phyloP scores from a whole-genome alignment of 345 rosid species.

The Jatropha curcas region DNA sequence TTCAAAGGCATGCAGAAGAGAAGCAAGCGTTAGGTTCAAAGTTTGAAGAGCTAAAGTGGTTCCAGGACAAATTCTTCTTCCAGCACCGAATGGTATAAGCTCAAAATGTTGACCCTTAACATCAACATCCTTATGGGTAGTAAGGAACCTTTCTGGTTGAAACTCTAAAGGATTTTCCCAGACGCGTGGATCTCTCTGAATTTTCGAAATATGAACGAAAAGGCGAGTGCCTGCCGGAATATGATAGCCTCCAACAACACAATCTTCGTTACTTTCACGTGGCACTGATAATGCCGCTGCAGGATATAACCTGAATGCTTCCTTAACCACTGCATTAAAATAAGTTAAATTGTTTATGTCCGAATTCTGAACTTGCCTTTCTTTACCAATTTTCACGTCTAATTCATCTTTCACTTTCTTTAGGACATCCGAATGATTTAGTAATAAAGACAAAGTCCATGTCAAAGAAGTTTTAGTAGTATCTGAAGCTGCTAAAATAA shows the following conservation, averaged over 20 bases:
- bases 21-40: not conserved
- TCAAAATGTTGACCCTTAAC: constrained; percentile 10
- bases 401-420: too few species aligned
- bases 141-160: constrained; percentile 19
- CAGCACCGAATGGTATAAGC: constrained; percentile 1
- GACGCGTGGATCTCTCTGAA: constrained; percentile 11
- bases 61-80: constrained; percentile 18
- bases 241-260: constrained; percentile 11
- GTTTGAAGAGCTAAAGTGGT: not conserved
- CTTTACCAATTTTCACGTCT: too few species aligned
- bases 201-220: not conserved
- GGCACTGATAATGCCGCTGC: not conserved
- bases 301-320: constrained; percentile 26
- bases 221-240: constrained; percentile 18
- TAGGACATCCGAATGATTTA: too few species aligned
- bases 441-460: too few species aligned
- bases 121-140: constrained; percentile 16
- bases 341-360: too few species aligned
- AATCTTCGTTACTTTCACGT: constrained; percentile 10
- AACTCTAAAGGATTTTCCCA: constrained; percentile 9
- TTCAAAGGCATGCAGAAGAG: constrained; percentile 8
- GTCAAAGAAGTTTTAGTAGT: too few species aligned
- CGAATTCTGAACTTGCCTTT: too few species aligned
- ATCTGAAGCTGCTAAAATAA: too few species aligned
- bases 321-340: too few species aligned